Percentiles rank a stretch among this genome's conserved stretches.
These are phyloP conservation scores for Spergularia bocconei DNA, from an alignment of 148 eudicot genomes.

Conservation along the genomic window DNA sequence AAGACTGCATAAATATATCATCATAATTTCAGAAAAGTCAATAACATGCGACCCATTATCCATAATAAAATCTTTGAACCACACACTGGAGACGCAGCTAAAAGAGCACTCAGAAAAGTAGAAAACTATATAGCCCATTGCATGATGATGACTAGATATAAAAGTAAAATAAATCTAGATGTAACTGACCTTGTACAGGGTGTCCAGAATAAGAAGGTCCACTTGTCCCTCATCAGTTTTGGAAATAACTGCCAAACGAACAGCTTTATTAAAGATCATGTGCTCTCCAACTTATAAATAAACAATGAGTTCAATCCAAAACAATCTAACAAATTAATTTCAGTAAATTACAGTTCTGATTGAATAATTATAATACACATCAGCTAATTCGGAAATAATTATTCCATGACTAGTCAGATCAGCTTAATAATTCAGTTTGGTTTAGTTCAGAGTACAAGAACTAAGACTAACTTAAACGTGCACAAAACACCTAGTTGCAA, in stretches of 20 bases:
- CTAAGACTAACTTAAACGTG: neutral
- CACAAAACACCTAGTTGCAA: neutral
- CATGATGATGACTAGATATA: conserved; percentile 3
- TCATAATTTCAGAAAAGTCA: neutral
- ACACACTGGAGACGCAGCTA: neutral
- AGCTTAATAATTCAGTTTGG: no score
- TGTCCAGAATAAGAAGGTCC: conserved; percentile 89
- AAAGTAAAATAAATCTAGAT: neutral
- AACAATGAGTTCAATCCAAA: no score
- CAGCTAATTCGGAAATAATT: no score
- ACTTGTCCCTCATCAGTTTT: conserved; percentile 62
- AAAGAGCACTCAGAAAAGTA: neutral
- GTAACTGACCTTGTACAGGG: conserved; percentile 34
- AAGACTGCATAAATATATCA: no score
- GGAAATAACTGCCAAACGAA: conserved; percentile 61
- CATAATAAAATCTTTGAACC: neutral
- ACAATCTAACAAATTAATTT: no score
- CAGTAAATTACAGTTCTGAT: no score
- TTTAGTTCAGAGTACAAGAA: neutral
- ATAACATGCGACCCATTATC: neutral
- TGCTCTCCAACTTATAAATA: no score
- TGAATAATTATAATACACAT: no score
- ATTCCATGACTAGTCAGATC: no score
- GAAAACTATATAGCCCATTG: neutral
- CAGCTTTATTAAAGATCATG: neutral